Percentiles rank a stretch among this genome's conserved stretches.
Evolutionary conservation across 805 yeast genomes (phyloP).

Genomic region (Zygoascus ofunaensis): DNA sequence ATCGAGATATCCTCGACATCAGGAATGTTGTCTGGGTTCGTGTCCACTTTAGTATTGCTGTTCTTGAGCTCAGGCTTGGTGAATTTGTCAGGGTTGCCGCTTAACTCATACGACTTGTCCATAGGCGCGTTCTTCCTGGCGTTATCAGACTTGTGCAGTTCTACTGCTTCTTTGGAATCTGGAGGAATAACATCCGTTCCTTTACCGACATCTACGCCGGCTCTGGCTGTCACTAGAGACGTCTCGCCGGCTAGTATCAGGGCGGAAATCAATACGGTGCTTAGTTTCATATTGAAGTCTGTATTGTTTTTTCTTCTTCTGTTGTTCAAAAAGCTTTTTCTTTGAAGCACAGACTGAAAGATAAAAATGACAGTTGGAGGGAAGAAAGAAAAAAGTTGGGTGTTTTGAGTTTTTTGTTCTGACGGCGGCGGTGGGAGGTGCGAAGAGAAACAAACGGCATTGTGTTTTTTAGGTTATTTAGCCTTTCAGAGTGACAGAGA

Average conservation of each 20-base stretch:
- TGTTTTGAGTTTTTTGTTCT: no score
- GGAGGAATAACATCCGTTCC: slow-evolving; percentile 22
- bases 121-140: slow-evolving; percentile 30
- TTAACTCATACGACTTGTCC: slow-evolving; percentile 23
- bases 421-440: no score
- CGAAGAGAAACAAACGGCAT: no score
- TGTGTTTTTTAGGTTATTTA: no score
- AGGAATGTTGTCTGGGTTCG: slow-evolving; percentile 7
- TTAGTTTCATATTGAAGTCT: neutral
- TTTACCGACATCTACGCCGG: slow-evolving; percentile 17
- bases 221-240: slow-evolving; percentile 11
- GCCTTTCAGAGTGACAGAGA: no score
- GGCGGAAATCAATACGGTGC: slow-evolving; percentile 8
- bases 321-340: no score
- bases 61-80: slow-evolving; percentile 21
- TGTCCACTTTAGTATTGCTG: slow-evolving; percentile 15
- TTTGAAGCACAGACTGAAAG: no score
- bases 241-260: slow-evolving; percentile 5
- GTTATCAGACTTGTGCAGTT: slow-evolving; percentile 19
- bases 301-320: no score
- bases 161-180: slow-evolving; percentile 20
- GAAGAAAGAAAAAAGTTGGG: no score
- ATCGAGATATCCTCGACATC: slow-evolving; percentile 15
- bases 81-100: slow-evolving; percentile 23
- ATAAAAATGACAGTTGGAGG: no score